Conservation (phyloP, 345 rosid species). For the Microcos paniculata region DNA sequence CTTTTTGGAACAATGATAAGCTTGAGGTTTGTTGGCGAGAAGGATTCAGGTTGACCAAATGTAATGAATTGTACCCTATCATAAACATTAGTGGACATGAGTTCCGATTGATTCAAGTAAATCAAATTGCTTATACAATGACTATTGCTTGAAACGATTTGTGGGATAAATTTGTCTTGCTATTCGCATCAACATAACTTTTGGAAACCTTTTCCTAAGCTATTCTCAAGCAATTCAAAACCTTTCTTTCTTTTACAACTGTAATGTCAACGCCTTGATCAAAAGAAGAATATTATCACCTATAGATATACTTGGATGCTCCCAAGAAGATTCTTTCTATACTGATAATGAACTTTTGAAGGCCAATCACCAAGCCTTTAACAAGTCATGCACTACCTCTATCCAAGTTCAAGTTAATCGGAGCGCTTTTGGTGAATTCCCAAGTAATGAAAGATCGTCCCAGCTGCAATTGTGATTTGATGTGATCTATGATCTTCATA, state of each 20-base stretch:
- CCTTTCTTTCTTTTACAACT: background rate
- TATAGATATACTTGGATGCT: background rate
- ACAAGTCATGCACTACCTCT: rapidly evolving
- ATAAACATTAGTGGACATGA: background rate
- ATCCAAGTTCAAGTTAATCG: slow-evolving; percentile 1
- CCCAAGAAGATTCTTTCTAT: no score
- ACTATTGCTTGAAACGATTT: background rate
- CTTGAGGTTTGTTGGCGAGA: background rate
- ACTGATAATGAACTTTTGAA: background rate
- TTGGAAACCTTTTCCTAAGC: background rate
- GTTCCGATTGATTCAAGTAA: background rate
- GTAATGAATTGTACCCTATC: background rate
- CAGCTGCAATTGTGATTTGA: background rate
- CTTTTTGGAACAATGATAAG: background rate
- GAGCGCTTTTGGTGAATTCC: background rate
- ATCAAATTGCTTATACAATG: background rate
- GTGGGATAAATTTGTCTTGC: background rate
- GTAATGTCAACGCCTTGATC: background rate
- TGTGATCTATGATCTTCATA: background rate
- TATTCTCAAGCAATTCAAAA: background rate
- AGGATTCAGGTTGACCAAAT: background rate
- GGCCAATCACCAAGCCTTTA: background rate
- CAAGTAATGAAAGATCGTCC: no score
- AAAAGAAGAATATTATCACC: background rate
- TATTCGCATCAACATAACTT: background rate